Percentiles rank a stretch among this genome's conserved stretches.
Evolutionary conservation across 2,329 filamentous ascomycete genomes (phyloP).

Genomic region (Chaetomiaceae sp.): DNA sequence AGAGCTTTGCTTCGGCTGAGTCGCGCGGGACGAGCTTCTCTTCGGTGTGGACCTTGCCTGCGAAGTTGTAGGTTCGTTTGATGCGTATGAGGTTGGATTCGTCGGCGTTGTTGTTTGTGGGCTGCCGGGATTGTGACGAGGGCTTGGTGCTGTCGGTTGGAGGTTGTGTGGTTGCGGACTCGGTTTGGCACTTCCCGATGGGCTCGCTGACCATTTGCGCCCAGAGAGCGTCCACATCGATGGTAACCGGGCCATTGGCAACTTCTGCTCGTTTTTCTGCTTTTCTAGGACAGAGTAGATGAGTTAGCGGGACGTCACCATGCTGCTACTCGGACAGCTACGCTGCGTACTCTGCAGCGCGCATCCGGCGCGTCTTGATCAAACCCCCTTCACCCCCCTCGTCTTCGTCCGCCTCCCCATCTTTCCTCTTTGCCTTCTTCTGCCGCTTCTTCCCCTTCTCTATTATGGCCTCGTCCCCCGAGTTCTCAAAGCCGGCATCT

Average conservation of each 20-base stretch:
- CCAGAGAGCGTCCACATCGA: conserved; percentile 70
- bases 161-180: conserved; percentile 8
- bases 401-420: conserved; percentile 38
- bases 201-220: conserved; percentile 54
- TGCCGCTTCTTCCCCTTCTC: conserved; percentile 53
- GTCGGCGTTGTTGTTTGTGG: conserved; percentile 14
- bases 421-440: conserved; percentile 44
- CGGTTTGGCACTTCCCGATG: conserved; percentile 16
- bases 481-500: conserved; percentile 56
- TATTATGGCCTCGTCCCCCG: conserved; percentile 69
- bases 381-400: conserved; percentile 58
- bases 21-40: conserved; percentile 63
- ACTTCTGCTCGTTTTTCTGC: conserved; percentile 52
- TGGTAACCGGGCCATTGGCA: conserved; percentile 56
- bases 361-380: conserved; percentile 68
- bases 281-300: conserved; percentile 38
- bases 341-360: conserved; percentile 55
- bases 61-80: conserved; percentile 70
- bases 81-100: conserved; percentile 53
- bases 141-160: conserved; percentile 22
- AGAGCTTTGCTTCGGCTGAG: conserved; percentile 63
- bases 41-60: conserved; percentile 66
- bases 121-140: not conserved
- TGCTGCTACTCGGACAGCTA: not conserved
- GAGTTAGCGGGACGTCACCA: too few relatives aligned